These are phyloP conservation scores for Pleurotus ostreatus DNA, from an alignment of 768 basidiomycete species.

Conservation along the genomic window DNA sequence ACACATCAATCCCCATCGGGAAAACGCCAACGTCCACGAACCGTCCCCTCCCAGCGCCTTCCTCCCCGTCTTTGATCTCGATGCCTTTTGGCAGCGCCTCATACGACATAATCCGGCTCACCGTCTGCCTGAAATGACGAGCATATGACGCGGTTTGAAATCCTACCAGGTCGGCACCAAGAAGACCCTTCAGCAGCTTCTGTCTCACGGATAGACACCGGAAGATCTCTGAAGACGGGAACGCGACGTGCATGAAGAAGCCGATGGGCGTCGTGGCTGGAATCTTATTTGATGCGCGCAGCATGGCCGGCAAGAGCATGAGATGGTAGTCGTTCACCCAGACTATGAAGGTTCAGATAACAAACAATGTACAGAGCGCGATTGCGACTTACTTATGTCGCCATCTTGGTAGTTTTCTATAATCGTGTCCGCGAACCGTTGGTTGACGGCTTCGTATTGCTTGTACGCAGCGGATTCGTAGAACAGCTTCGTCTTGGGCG, in stretches of 20 bases:
- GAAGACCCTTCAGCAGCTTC: constrained; percentile 78
- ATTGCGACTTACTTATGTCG: constrained; percentile 57
- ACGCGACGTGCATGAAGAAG: constrained; percentile 97
- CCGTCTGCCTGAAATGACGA: constrained; percentile 83
- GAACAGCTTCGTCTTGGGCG: constrained; percentile 78
- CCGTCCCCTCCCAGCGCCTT: constrained; percentile 33
- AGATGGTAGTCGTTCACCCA: constrained; percentile 97
- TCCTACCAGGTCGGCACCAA: constrained; percentile 90
- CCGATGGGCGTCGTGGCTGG: constrained; percentile 64
- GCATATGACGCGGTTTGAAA: constrained; percentile 88
- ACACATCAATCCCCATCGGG: constrained; percentile 86
- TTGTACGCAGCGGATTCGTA: constrained; percentile 79
- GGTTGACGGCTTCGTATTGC: constrained; percentile 87
- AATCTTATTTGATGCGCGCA: constrained; percentile 61
- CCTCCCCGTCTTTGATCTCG: constrained; percentile 43
- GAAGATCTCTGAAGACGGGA: constrained; percentile 95
- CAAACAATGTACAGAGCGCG: constrained; percentile 1
- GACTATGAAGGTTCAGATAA: constrained; percentile 27
- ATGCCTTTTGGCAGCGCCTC: constrained; percentile 85
- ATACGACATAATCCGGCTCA: constrained; percentile 71
- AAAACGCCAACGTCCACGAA: constrained; percentile 88
- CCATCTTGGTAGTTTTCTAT: constrained; percentile 79
- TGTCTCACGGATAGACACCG: constrained; percentile 80
- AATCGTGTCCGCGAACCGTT: constrained; percentile 84
- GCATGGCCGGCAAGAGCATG: constrained; percentile 84